A percentile compares a stretch with the other conserved stretches of the same genome.
These are phyloP conservation scores for Aristolochia fimbriata DNA, from an alignment of 164 flowering plant species.

Conservation along the genomic window DNA sequence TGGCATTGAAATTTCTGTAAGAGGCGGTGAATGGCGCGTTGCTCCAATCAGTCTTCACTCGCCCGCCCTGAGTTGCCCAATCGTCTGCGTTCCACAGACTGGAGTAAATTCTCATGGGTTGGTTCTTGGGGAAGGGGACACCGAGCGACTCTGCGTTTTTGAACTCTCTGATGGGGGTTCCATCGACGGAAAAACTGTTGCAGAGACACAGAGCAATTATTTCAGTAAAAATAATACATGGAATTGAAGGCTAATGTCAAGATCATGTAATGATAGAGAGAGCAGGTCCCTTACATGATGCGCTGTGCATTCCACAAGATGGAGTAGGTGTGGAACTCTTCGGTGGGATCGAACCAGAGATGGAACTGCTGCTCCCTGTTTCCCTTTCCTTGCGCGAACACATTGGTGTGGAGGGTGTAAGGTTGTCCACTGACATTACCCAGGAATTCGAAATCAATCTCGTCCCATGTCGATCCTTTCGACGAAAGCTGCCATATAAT, in stretches of 20 bases:
- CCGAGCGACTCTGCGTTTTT: not conserved
- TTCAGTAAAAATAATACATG: not conserved
- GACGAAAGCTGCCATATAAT: conserved; percentile 9
- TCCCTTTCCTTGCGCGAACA: conserved; percentile 12
- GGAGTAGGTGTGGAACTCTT: conserved; percentile 12
- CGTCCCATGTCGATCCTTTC: conserved; percentile 7
- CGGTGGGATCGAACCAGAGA: conserved; percentile 13
- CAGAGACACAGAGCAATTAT: not conserved
- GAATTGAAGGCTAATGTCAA: too few relatives aligned
- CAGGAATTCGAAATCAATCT: conserved; percentile 14
- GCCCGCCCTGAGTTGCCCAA: conserved; percentile 8
- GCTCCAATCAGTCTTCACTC: conserved; percentile 4
- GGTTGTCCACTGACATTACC: conserved; percentile 11
- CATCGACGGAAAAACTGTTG: conserved; percentile 5
- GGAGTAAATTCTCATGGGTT: conserved; percentile 3
- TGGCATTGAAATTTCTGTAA: not conserved
- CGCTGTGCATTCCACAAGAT: conserved; percentile 9
- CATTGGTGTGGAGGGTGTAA: conserved; percentile 14
- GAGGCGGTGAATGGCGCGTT: conserved; percentile 5
- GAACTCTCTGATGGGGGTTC: conserved; percentile 6
- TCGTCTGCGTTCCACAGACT: conserved; percentile 9
- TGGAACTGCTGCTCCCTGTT: conserved; percentile 15
- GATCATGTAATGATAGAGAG: too few relatives aligned
- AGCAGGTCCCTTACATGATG: conserved; percentile 1
- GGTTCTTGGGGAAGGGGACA: conserved; percentile 5